Evolutionary conservation across 108 stramenopile genomes (phyloP).

Genomic region (Hondaea fermentalgiana): DNA sequence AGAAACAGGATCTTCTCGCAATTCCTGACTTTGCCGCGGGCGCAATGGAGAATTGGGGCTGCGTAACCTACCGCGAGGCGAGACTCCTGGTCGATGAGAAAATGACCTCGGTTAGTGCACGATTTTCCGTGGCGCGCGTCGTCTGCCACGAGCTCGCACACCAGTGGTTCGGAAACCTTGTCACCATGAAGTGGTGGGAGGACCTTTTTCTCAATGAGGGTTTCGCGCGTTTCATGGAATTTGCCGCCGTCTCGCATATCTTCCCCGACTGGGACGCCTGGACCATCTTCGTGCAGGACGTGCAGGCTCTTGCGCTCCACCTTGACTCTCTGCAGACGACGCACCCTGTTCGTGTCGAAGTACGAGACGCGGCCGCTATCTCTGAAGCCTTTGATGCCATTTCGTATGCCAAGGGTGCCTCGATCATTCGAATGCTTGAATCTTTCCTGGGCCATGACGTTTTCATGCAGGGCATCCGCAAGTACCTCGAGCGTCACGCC

Average conservation of each 20-base stretch:
- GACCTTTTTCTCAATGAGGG: slow-evolving; percentile 96
- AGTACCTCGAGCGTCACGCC: slow-evolving; percentile 26
- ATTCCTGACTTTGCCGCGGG: slow-evolving; percentile 83
- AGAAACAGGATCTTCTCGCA: slow-evolving; percentile 87
- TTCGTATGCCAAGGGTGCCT: slow-evolving; percentile 60
- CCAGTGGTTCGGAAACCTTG: slow-evolving; percentile 91
- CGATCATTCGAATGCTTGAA: slow-evolving; percentile 40
- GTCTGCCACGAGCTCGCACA: slow-evolving; percentile 96
- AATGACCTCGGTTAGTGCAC: slow-evolving; percentile 33
- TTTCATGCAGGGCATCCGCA: slow-evolving; percentile 37
- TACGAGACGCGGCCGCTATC: slow-evolving; percentile 81
- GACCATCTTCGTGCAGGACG: slow-evolving; percentile 80
- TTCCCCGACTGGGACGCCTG: slow-evolving; percentile 69
- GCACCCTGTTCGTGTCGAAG: slow-evolving; percentile 78
- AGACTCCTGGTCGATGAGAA: neutral
- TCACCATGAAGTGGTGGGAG: slow-evolving; percentile 95
- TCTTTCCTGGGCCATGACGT: slow-evolving; percentile 25
- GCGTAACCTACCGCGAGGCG: slow-evolving; percentile 53
- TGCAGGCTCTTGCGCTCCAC: slow-evolving; percentile 64
- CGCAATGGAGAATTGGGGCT: slow-evolving; percentile 95
- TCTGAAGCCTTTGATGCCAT: slow-evolving; percentile 96
- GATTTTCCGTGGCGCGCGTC: slow-evolving; percentile 81
- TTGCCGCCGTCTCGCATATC: slow-evolving; percentile 62
- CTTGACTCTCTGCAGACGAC: slow-evolving; percentile 70
- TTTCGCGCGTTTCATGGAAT: slow-evolving; percentile 80